These are phyloP conservation scores for Leccinum fibrillosum DNA, from an alignment of 768 basidiomycete genomes.

Conservation along the genomic window DNA sequence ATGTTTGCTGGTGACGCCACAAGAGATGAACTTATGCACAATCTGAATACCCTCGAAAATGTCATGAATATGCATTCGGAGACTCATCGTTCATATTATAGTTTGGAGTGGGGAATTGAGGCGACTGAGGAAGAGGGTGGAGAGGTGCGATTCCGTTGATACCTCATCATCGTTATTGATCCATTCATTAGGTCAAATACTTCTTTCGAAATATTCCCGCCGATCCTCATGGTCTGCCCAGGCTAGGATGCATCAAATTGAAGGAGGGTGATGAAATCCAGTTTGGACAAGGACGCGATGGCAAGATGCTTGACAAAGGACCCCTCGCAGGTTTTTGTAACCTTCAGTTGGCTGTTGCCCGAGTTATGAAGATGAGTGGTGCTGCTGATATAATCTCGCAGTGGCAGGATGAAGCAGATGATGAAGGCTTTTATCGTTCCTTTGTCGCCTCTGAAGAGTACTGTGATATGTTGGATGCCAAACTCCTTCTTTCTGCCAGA, in stretches of 20 bases:
- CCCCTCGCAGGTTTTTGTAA: too few species aligned
- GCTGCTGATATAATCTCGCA: too few species aligned
- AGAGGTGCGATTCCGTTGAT: neutral
- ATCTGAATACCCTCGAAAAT: neutral
- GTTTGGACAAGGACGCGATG: conserved; percentile 2
- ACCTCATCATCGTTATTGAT: neutral
- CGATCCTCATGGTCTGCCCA: neutral
- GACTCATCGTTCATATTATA: neutral
- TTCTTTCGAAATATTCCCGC: neutral
- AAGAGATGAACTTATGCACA: too few species aligned
- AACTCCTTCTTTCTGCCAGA: too few species aligned
- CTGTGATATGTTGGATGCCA: too few species aligned
- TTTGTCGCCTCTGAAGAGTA: too few species aligned
- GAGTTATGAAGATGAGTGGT: too few species aligned
- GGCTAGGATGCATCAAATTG: neutral
- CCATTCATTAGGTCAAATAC: neutral
- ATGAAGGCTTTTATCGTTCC: too few species aligned
- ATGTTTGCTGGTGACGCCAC: neutral
- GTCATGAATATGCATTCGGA: neutral
- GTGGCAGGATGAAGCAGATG: too few species aligned
- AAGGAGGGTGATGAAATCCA: conserved; percentile 2
- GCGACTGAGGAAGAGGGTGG: neutral
- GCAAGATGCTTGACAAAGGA: neutral
- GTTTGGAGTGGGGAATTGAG: neutral
- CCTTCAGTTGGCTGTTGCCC: too few species aligned